A percentile compares a stretch with the other conserved stretches of the same genome.
phyloP scores from a whole-genome alignment of 495 filamentous ascomycete species.

The Aspergillus indologenus region DNA sequence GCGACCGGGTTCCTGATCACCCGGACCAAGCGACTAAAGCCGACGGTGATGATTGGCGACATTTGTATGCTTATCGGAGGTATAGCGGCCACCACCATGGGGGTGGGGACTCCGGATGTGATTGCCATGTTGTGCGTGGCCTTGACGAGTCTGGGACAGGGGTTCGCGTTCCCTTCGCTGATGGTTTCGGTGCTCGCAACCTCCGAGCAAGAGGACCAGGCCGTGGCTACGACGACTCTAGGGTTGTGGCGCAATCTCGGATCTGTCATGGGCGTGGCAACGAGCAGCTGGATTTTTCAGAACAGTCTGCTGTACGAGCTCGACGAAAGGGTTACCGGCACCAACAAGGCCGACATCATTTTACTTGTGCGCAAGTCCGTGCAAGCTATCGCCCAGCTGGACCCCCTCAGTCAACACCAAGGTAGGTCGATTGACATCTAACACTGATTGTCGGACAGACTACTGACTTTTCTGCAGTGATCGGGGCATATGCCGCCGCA shows the following conservation, averaged over 20 bases:
- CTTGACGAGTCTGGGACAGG: constrained; percentile 59
- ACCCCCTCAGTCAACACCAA: constrained; percentile 49
- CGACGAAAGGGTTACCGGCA: constrained; percentile 51
- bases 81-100: constrained; percentile 47
- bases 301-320: constrained; percentile 63
- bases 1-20: constrained; percentile 70
- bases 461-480: constrained; percentile 43
- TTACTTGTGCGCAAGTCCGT: constrained; percentile 54
- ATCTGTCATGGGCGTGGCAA: constrained; percentile 66
- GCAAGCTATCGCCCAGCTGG: constrained; percentile 45
- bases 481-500: constrained; percentile 57
- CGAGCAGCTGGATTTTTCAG: constrained; percentile 71
- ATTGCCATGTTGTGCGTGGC: constrained; percentile 62
- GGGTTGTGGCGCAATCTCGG: constrained; percentile 67
- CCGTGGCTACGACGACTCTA: constrained; percentile 69
- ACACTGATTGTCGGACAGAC: neutral
- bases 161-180: constrained; percentile 60
- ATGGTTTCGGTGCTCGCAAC: constrained; percentile 68
- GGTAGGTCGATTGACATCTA: constrained; percentile 31
- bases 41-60: constrained; percentile 57
- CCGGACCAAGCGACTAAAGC: constrained; percentile 60
- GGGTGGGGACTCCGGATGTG: constrained; percentile 52
- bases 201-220: constrained; percentile 66
- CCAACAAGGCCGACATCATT: constrained; percentile 50
- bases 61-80: constrained; percentile 53